Conservation (phyloP, 768 basidiomycete species). For the Amanita pseudoporphyria region DNA sequence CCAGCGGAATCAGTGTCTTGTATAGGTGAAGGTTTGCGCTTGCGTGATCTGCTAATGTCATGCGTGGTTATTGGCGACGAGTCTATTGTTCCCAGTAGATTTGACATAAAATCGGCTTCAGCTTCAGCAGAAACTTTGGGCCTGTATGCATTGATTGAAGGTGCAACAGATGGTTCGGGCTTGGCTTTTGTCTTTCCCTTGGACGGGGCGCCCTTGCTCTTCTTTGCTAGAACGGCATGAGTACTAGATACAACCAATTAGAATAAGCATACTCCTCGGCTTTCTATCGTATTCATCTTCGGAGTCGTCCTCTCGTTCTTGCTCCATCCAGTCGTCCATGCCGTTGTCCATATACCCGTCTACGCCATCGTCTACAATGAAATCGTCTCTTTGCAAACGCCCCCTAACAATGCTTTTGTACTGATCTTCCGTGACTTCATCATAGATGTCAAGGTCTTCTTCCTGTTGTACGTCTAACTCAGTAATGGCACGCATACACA, state of each 20-base stretch:
- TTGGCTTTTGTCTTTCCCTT: conserved; percentile 39
- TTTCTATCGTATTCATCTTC: conserved; percentile 42
- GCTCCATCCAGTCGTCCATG: conserved; percentile 85
- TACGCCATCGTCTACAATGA: conserved; percentile 90
- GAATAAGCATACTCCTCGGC: conserved; percentile 28
- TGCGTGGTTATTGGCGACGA: conserved; percentile 24
- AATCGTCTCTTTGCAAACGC: conserved; percentile 81
- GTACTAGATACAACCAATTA: neutral
- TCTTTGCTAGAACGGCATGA: conserved; percentile 21
- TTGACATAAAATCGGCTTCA: conserved; percentile 86
- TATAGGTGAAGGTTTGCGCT: conserved; percentile 57
- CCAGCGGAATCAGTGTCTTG: conserved; percentile 26
- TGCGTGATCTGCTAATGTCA: conserved; percentile 31
- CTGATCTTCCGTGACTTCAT: conserved; percentile 84
- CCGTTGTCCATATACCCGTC: conserved; percentile 93
- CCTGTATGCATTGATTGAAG: conserved; percentile 74
- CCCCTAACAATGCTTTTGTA: conserved; percentile 80
- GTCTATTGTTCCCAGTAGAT: conserved; percentile 68
- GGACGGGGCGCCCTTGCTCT: conserved; percentile 26
- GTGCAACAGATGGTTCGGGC: conserved; percentile 38
- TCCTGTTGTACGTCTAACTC: conserved; percentile 24
- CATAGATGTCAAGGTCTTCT: conserved; percentile 68
- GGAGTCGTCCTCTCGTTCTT: conserved; percentile 44
- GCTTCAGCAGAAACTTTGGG: conserved; percentile 65
- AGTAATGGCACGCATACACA: neutral